A percentile compares a stretch with the other conserved stretches of the same genome.
Conservation (phyloP, 768 basidiomycete species). For the Lactifluus hygrophoroides region DNA sequence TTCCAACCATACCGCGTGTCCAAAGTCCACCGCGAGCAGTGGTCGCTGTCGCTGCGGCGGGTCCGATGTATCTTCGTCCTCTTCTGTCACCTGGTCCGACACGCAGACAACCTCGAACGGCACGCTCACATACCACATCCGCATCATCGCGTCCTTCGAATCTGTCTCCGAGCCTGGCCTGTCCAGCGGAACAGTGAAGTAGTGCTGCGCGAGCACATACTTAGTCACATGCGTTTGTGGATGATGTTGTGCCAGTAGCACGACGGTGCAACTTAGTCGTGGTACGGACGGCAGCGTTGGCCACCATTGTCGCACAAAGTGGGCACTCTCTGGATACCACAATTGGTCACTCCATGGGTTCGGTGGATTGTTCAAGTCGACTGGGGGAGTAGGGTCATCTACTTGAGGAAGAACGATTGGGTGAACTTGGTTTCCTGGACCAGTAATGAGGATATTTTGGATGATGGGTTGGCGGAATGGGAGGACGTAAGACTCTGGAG, state of each 20-base stretch:
- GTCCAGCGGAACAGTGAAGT: slow-evolving; percentile 57
- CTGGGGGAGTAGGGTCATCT: background rate
- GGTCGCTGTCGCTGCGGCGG: slow-evolving; percentile 42
- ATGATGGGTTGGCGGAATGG: slow-evolving; percentile 16
- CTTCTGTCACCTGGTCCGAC: slow-evolving; percentile 32
- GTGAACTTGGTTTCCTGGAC: background rate
- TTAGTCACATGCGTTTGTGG: slow-evolving; percentile 48
- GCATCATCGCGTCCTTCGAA: slow-evolving; percentile 48
- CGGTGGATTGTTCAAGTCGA: slow-evolving; percentile 17
- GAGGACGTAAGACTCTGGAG: slow-evolving; percentile 11
- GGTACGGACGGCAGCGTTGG: slow-evolving; percentile 56
- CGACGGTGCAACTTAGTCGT: slow-evolving; percentile 62
- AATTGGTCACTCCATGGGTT: slow-evolving; percentile 61
- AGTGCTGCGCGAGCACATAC: slow-evolving; percentile 66
- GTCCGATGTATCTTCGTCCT: slow-evolving; percentile 35
- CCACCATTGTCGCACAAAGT: slow-evolving; percentile 80
- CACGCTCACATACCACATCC: slow-evolving; percentile 60
- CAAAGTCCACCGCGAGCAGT: slow-evolving; percentile 78
- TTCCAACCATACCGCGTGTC: slow-evolving; percentile 42
- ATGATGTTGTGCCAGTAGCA: slow-evolving; percentile 57
- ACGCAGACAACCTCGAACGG: slow-evolving; percentile 70
- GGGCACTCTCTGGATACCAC: slow-evolving; percentile 67
- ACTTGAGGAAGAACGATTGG: slow-evolving; percentile 1
- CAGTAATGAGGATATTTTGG: slow-evolving; percentile 1
- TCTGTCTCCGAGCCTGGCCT: slow-evolving; percentile 10